Base-by-base conservation (phyloP, 2,329 filamentous ascomycete species). In the Curvularia sp. region DNA sequence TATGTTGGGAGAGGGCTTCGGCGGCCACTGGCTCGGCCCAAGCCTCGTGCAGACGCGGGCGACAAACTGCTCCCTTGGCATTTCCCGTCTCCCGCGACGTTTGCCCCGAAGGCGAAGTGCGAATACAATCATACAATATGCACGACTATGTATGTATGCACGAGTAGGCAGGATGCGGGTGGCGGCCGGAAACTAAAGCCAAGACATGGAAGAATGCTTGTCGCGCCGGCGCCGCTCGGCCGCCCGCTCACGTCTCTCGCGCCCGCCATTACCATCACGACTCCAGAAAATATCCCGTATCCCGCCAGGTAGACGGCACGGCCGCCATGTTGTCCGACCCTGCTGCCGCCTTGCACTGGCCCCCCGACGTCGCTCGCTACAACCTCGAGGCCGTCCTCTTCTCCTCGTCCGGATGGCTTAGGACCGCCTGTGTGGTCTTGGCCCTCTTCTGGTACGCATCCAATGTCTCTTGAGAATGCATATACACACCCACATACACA, bases 361-460 rank as follows among this genome's bases (percentile, higher is more conserved):
- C 70, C 53, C 69, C 72, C 18, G 55, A 72, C 53, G 70, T 74
- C 57, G 70, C 71, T 12, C 72, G 64, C 68, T 70, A 75, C 65
- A 71, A 72, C 64, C 73, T 77, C 66, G 75, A 77, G 56, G 62
- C 67, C 26, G 64, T 77, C 56, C 53, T 76, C 28, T 72, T 72
- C 60, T 62, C 67, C 35, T 76, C 75, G 28, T 74, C 73, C 5
- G 73, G 67, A 49, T 77, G 73, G 75, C 65, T 77, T 51, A 67
- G 72, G 60, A 75, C 74, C 22, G 66, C 71, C 43, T 75, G 68
- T 62, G 68, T 76, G 18, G 64, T 75, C 41, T 70, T 67, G 10
- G 75, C 75, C 15, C 67, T 77, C 24, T 73, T 76, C 64, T 77
- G 75, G 73, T 75, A 67, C 31, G 67, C 22, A 52, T 9, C 41